Evolutionary conservation across 2,329 filamentous ascomycete genomes (phyloP).

Genomic region (Coleophoma crateriformis): DNA sequence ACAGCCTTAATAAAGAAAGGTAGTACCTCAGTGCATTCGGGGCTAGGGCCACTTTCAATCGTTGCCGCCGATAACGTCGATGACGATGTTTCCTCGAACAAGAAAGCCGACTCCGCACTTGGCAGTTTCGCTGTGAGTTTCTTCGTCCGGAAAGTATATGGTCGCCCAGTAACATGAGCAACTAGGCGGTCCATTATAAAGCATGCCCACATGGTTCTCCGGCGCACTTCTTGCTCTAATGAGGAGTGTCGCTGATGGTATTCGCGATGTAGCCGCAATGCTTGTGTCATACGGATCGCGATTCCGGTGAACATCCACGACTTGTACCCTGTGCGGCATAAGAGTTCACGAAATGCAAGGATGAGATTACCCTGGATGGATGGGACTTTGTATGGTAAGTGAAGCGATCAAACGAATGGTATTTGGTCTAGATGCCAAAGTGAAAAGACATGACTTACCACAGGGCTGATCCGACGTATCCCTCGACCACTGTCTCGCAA

Average conservation of each 20-base stretch:
- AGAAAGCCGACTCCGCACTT: not conserved
- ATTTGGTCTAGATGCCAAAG: too few relatives aligned
- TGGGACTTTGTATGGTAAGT: not conserved
- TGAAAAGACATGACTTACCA: not conserved
- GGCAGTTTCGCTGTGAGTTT: not conserved
- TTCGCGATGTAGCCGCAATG: constrained; percentile 4
- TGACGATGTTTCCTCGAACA: not conserved
- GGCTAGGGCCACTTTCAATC: not conserved
- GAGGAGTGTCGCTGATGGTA: constrained; percentile 5
- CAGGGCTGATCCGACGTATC: not conserved
- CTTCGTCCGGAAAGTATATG: not conserved
- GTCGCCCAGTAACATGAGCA: not conserved
- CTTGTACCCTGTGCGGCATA: constrained; percentile 4
- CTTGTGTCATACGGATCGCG: constrained; percentile 9
- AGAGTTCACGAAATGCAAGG: constrained; percentile 7
- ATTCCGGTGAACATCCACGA: constrained; percentile 9
- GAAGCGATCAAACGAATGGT: not conserved
- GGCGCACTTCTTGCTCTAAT: constrained; percentile 5
- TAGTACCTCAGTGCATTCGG: not conserved
- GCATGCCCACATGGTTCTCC: constrained; percentile 4
- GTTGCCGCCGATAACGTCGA: not conserved
- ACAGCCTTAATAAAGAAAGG: not conserved
- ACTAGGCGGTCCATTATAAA: not conserved
- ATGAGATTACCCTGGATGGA: constrained; percentile 7
- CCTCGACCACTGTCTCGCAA: not conserved